Percentiles rank a stretch among this genome's conserved stretches.
These are phyloP conservation scores for Naganishia kalamii DNA, from an alignment of 768 basidiomycete species.

Conservation along the genomic window DNA sequence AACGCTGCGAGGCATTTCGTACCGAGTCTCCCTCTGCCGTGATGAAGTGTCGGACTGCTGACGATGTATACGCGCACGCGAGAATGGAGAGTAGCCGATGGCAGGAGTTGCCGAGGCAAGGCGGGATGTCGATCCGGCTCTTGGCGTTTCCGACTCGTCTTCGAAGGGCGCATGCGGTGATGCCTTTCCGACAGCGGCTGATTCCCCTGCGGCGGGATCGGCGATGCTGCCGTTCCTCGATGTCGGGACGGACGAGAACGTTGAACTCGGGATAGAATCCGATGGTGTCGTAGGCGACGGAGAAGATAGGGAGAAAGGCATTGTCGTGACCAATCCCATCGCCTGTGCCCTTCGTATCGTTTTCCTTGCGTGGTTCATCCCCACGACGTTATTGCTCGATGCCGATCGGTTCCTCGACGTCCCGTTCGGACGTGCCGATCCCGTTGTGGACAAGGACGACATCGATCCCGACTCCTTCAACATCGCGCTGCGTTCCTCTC, in stretches of 20 bases:
- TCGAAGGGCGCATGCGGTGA: background rate
- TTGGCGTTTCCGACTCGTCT: background rate
- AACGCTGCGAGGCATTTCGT: background rate
- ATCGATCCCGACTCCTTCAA: background rate
- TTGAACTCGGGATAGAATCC: background rate
- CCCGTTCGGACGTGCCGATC: background rate
- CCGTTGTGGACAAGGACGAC: background rate
- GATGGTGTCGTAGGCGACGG: background rate
- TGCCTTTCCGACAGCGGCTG: too few species aligned
- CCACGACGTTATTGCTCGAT: background rate
- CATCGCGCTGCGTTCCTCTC: background rate
- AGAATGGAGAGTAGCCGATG: background rate
- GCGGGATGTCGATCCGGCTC: background rate
- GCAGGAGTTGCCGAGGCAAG: background rate
- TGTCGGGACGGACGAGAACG: background rate
- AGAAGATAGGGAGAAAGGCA: conserved; percentile 2
- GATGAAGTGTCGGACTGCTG: background rate
- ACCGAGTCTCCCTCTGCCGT: background rate
- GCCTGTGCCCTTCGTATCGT: conserved; percentile 15
- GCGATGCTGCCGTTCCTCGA: conserved; percentile 9
- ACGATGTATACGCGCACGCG: background rate
- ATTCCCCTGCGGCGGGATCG: background rate
- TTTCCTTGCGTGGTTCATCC: conserved; percentile 3
- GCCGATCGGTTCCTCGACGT: background rate
- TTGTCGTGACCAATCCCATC: conserved; percentile 10